Evolutionary conservation across 768 basidiomycete species (phyloP).

Genomic region (Naematelia aurantialba): DNA sequence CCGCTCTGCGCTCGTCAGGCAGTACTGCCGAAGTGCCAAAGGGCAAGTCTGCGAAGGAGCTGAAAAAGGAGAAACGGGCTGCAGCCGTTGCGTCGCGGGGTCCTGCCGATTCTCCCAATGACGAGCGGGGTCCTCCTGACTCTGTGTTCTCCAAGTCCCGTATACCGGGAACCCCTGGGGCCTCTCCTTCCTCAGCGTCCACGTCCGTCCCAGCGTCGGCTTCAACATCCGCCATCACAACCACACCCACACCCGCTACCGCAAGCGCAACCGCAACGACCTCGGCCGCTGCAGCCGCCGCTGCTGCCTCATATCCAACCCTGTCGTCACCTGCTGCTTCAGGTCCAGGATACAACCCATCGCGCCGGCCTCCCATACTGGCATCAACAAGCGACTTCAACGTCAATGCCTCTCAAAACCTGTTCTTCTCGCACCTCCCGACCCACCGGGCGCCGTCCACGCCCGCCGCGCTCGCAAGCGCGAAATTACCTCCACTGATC

Average conservation of each 20-base stretch:
- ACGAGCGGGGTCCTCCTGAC: neutral
- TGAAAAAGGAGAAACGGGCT: slow-evolving; percentile 48
- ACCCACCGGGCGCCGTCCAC: slow-evolving; percentile 29
- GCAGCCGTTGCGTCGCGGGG: slow-evolving; percentile 44
- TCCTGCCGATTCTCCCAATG: slow-evolving; percentile 8
- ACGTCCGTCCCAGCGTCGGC: too few relatives aligned
- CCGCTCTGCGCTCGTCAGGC: neutral
- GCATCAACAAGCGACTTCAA: slow-evolving; percentile 2
- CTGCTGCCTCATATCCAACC: neutral
- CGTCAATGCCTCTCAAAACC: slow-evolving; percentile 19
- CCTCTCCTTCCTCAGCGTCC: neutral
- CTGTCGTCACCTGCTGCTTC: neutral
- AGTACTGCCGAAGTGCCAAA: neutral
- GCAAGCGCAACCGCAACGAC: neutral
- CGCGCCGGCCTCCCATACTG: slow-evolving; percentile 9
- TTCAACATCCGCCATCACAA: neutral
- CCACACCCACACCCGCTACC: neutral
- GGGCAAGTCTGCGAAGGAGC: slow-evolving; percentile 39
- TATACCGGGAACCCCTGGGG: neutral
- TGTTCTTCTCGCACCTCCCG: slow-evolving; percentile 47
- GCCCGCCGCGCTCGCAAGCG: slow-evolving; percentile 21
- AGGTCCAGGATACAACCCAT: slow-evolving; percentile 9
- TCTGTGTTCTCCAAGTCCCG: neutral
- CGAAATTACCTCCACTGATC: slow-evolving; percentile 76
- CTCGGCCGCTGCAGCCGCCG: neutral